These are phyloP conservation scores for Fusarium xylarioides DNA, from an alignment of 2,329 filamentous ascomycete genomes.

Conservation along the genomic window DNA sequence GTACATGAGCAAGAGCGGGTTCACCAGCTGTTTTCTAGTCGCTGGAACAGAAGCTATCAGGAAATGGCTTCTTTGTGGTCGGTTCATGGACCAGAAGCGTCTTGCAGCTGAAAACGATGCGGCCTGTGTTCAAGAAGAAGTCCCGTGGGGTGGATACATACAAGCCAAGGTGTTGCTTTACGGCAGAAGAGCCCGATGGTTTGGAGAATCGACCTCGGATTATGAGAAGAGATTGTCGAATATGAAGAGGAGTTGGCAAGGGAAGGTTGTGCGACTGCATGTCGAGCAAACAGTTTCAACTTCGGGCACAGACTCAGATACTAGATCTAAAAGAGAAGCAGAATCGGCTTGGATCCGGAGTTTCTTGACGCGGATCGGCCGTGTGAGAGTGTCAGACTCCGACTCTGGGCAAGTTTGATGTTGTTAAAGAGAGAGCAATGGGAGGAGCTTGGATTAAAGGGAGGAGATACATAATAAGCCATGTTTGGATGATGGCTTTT, in stretches of 20 bases:
- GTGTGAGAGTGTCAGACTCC: too few relatives aligned
- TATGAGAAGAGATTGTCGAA: not conserved
- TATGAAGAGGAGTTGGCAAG: not conserved
- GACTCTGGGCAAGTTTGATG: too few relatives aligned
- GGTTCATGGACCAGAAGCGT: not conserved
- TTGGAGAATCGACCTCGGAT: not conserved
- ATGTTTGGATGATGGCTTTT: too few relatives aligned
- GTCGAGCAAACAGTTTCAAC: not conserved
- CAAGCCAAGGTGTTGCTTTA: not conserved
- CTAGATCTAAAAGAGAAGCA: not conserved
- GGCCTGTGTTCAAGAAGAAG: fast-evolving
- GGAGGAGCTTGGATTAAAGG: too few relatives aligned
- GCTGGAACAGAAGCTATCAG: not conserved
- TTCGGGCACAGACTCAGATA: fast-evolving
- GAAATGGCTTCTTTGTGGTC: not conserved
- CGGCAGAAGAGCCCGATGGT: not conserved
- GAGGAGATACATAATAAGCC: too few relatives aligned
- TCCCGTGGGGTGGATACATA: not conserved
- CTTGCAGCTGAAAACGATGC: not conserved
- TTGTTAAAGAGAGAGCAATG: too few relatives aligned
- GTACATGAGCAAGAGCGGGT: not conserved
- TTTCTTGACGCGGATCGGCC: too few relatives aligned
- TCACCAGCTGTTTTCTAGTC: not conserved
- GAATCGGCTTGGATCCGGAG: too few relatives aligned
- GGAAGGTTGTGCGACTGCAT: not conserved